Evolutionary conservation across 2,329 filamentous ascomycete genomes (phyloP).

Genomic region (Capronia coronata): DNA sequence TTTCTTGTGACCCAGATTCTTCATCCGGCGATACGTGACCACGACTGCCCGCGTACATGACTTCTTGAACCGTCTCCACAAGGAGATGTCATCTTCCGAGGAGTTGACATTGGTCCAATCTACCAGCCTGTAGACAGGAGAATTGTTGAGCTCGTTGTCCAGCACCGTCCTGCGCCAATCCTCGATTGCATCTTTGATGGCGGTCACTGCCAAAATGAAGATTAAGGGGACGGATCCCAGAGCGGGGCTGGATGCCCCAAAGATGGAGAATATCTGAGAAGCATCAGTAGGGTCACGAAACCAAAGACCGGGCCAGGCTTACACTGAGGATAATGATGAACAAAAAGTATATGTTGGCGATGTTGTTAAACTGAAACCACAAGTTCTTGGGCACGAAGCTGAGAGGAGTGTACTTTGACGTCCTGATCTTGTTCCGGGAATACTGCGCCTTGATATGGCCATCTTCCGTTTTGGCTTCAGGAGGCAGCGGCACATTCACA

Average conservation of each 20-base stretch:
- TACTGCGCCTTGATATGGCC: conserved; percentile 65
- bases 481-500: conserved; percentile 78
- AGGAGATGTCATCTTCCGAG: conserved; percentile 72
- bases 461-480: conserved; percentile 69
- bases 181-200: conserved; percentile 91
- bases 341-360: conserved; percentile 97
- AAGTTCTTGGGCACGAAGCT: conserved; percentile 95
- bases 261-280: conserved; percentile 84
- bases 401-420: conserved; percentile 91
- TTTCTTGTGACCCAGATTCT: conserved; percentile 35
- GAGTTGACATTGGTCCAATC: conserved; percentile 94
- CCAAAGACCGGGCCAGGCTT: conserved; percentile 42
- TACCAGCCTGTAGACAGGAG: conserved; percentile 79
- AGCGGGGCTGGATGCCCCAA: conserved; percentile 83
- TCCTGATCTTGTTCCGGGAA: conserved; percentile 92
- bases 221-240: conserved; percentile 87
- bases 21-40: conserved; percentile 48
- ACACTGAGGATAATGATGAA: conserved; percentile 92
- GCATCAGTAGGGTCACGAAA: conserved; percentile 4
- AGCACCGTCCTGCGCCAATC: conserved; percentile 87
- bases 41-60: conserved; percentile 60
- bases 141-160: conserved; percentile 93
- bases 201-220: conserved; percentile 80
- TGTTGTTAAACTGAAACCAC: conserved; percentile 97
- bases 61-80: conserved; percentile 89